phyloP scores from a whole-genome alignment of 2,329 filamentous ascomycete species.

The Cladorrhinum sp. region DNA sequence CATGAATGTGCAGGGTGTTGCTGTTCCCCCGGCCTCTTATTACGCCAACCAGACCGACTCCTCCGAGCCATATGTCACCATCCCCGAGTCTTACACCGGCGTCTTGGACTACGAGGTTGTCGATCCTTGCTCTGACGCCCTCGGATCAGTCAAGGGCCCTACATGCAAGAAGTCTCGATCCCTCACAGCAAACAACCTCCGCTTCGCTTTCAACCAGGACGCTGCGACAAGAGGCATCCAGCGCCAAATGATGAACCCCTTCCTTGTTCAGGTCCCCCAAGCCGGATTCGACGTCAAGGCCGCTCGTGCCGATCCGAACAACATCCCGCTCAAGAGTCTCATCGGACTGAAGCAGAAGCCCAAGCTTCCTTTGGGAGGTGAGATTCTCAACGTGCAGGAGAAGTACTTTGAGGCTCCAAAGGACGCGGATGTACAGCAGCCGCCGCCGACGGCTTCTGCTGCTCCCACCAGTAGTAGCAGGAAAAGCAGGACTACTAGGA shows the following conservation, averaged over 20 bases:
- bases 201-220: constrained; percentile 38
- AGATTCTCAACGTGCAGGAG: not conserved
- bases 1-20: constrained; percentile 39
- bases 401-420: not conserved
- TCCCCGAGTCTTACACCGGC: constrained; percentile 38
- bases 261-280: constrained; percentile 40
- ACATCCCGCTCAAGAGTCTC: constrained; percentile 21
- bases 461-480: too few relatives aligned
- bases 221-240: constrained; percentile 44
- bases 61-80: constrained; percentile 32
- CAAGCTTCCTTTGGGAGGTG: constrained; percentile 2
- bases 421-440: not conserved
- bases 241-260: constrained; percentile 45
- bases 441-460: not conserved
- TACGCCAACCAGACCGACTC: constrained; percentile 9
- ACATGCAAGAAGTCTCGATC: constrained; percentile 31
- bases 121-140: constrained; percentile 34
- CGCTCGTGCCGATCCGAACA: constrained; percentile 19
- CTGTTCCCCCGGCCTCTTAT: constrained; percentile 24
- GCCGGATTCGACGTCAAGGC: constrained; percentile 22
- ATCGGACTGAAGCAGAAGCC: constrained; percentile 14
- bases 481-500: too few relatives aligned
- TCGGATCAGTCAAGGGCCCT: constrained; percentile 39
- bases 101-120: constrained; percentile 36
- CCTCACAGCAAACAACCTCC: constrained; percentile 20